Conservation (phyloP, 2,329 filamentous ascomycete genomes). For the Fusarium devonianum region DNA sequence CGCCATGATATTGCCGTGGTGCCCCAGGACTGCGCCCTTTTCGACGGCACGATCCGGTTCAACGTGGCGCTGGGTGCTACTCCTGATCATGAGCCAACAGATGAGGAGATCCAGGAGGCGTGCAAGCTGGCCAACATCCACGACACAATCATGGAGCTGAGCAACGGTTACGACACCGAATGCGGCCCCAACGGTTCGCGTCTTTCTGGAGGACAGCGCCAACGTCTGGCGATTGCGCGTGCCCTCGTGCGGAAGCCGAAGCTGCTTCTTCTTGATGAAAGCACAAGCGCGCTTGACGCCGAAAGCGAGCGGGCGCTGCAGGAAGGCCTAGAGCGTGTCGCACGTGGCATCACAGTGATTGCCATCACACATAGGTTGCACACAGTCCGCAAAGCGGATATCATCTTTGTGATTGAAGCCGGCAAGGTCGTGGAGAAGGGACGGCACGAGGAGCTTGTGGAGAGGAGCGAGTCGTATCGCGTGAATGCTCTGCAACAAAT, state of each 20-base stretch:
- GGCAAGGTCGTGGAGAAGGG: slow-evolving; percentile 61
- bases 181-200: slow-evolving; percentile 76
- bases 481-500: slow-evolving; percentile 61
- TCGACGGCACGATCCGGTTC: slow-evolving; percentile 63
- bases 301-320: slow-evolving; percentile 73
- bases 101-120: slow-evolving; percentile 70
- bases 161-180: slow-evolving; percentile 70
- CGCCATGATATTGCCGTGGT: slow-evolving; percentile 63
- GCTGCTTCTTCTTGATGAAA: slow-evolving; percentile 81
- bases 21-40: slow-evolving; percentile 65
- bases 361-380: slow-evolving; percentile 65
- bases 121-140: slow-evolving; percentile 75
- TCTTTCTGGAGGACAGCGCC: slow-evolving; percentile 80
- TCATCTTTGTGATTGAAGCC: slow-evolving; percentile 65
- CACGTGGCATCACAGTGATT: slow-evolving; percentile 62
- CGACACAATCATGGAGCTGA: slow-evolving; percentile 68
- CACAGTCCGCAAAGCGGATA: slow-evolving; percentile 63
- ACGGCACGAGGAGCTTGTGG: slow-evolving; percentile 61
- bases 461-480: slow-evolving; percentile 60
- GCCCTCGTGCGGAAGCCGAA: slow-evolving; percentile 76
- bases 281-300: slow-evolving; percentile 78
- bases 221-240: slow-evolving; percentile 79
- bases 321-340: slow-evolving; percentile 67
- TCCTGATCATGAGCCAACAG: slow-evolving; percentile 61
- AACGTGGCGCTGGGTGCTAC: slow-evolving; percentile 63